Evolutionary conservation across 495 filamentous ascomycete species (phyloP).

Genomic region (Neurospora sp.): DNA sequence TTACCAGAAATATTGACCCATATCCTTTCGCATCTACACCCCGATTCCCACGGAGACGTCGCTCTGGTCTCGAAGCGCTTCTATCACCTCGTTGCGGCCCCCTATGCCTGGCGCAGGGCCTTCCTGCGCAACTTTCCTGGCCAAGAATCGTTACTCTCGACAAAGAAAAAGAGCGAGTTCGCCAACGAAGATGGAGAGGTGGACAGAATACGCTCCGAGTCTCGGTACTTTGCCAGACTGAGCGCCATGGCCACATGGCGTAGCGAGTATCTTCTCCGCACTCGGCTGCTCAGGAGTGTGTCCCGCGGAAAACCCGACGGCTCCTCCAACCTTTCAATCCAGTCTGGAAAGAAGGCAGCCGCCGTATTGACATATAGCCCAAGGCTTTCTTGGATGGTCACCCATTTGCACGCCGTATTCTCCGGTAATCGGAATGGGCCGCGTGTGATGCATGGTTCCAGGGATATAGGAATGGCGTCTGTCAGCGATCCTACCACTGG

Average conservation of each 20-base stretch:
- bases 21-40: constrained; percentile 79
- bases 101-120: constrained; percentile 82
- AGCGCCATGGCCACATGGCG: constrained; percentile 78
- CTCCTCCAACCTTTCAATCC: constrained; percentile 30
- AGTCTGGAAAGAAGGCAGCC: constrained; percentile 43
- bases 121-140: constrained; percentile 85
- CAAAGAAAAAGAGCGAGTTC: constrained; percentile 25
- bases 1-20: constrained; percentile 77
- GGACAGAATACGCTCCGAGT: constrained; percentile 48
- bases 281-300: constrained; percentile 71
- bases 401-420: constrained; percentile 66
- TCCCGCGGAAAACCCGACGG: constrained; percentile 55
- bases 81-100: constrained; percentile 71
- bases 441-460: constrained; percentile 69
- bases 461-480: constrained; percentile 61
- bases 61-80: constrained; percentile 78
- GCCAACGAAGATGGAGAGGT: constrained; percentile 35
- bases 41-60: constrained; percentile 64
- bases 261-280: constrained; percentile 83
- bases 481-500: constrained; percentile 65
- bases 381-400: constrained; percentile 62
- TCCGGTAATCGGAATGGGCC: constrained; percentile 57
- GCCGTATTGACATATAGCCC: constrained; percentile 68
- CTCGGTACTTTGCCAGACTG: constrained; percentile 65
- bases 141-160: constrained; percentile 37